These are phyloP conservation scores for Aspergillus kassunensis DNA, from an alignment of 495 filamentous ascomycete genomes.

Conservation along the genomic window DNA sequence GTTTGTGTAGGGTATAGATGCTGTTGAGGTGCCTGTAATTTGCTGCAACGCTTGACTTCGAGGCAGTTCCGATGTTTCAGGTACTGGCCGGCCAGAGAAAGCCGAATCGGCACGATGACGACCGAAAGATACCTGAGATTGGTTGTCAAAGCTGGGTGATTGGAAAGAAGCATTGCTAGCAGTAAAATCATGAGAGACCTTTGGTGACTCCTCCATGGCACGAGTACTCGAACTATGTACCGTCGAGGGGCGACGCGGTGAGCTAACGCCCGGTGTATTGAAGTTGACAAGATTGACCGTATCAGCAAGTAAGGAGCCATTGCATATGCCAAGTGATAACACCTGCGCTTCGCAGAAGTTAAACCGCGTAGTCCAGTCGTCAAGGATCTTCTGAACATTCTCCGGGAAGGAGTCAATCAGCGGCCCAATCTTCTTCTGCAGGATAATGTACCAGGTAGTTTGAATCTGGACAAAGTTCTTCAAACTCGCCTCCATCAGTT, in stretches of 20 bases:
- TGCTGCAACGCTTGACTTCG: constrained; percentile 33
- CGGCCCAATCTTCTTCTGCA: constrained; percentile 73
- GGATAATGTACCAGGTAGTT: constrained; percentile 68
- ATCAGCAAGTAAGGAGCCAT: constrained; percentile 53
- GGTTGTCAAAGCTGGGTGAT: constrained; percentile 31
- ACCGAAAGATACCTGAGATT: constrained; percentile 24
- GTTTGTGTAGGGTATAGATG: constrained; percentile 5
- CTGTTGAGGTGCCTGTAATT: constrained; percentile 19
- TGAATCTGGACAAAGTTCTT: constrained; percentile 80
- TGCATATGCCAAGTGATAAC: constrained; percentile 52
- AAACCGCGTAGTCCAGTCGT: constrained; percentile 71
- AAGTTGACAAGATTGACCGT: constrained; percentile 49
- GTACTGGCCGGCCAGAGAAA: constrained; percentile 23
- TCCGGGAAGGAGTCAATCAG: constrained; percentile 70
- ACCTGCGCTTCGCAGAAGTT: constrained; percentile 49
- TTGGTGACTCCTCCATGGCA: constrained; percentile 61
- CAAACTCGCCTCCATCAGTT: constrained; percentile 73
- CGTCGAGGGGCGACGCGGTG: constrained; percentile 43
- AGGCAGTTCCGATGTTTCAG: constrained; percentile 20
- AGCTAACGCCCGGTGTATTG: constrained; percentile 42
- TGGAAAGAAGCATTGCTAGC: constrained; percentile 33
- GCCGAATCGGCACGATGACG: constrained; percentile 34
- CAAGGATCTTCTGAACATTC: constrained; percentile 59
- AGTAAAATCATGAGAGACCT: constrained; percentile 48
- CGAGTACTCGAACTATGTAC: constrained; percentile 44